Base-by-base conservation (phyloP, 1,284 basidiomycete species). In the Thecaphora frezii region DNA sequence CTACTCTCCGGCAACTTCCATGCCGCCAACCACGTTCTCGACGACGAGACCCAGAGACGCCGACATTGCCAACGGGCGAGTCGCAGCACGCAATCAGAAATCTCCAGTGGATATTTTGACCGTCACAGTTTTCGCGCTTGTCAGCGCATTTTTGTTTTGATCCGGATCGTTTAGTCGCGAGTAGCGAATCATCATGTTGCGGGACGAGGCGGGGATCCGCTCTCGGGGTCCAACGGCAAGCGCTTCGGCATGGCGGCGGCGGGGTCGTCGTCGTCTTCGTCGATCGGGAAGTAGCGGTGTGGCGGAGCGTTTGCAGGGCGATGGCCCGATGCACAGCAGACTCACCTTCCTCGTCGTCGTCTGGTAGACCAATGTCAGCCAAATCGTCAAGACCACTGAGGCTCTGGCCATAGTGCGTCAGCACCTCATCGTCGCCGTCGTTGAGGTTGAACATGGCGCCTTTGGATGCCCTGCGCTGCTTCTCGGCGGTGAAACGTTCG, bases 381-480 rank as follows among this genome's bases (percentile, higher is more conserved):
- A 93, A 92, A 75, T 93, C 92, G 73, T 96, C 93, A 26, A 90
- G 77, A 58, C 87, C 90, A 36, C 85, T 91, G 58, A 89, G 80
- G 81, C 86, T 93, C 81, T 89, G 89, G 0, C 93, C 93, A 74
- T 93, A 96, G 79, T 97, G 93, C 0, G 93, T 97, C 47, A 97
- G 84, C 45, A 56, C 41, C 23, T 78, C 74, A 38, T 77, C 77
- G 23, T 66, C 69, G 14, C 91, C 89, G 54, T 89, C 89, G 65
- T 84, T 91, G 33, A 98, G 83, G 76, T 94, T 94, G 85, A 96
- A 97, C 9, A 86, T 83, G n/a, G 83, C 83, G 44, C 88, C 87
- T 79, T 89, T 91, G 42, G 89, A 88, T 55, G 69, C 51, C 25
- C 70, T 53, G 13, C 63, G 51, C 47, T 76, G 70, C 44, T 73